phyloP scores from a whole-genome alignment of 441 rosid species.

The Raphanus hybrid region DNA sequence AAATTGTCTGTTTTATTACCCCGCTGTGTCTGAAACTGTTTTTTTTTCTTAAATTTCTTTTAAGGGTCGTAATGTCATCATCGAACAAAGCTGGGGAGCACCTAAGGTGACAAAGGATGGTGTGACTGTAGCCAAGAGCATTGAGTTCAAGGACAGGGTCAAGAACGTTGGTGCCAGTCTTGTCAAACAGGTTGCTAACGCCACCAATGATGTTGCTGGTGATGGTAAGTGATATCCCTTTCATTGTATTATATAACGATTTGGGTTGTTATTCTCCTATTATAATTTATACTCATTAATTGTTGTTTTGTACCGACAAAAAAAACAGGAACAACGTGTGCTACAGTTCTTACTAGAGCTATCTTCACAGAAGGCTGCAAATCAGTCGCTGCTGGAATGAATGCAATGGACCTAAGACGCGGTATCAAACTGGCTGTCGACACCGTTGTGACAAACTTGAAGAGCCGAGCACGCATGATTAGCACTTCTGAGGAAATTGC shows the following conservation, averaged over 20 bases:
- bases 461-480: conserved; percentile 86
- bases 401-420: conserved; percentile 89
- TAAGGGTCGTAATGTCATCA: conserved; percentile 81
- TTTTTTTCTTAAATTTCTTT: background rate
- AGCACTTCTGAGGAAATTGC: conserved; percentile 94
- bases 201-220: conserved; percentile 89
- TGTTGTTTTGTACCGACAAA: background rate
- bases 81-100: conserved; percentile 85
- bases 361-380: conserved; percentile 90
- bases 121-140: conserved; percentile 85
- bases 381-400: conserved; percentile 93
- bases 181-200: conserved; percentile 94
- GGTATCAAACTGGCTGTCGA: conserved; percentile 92
- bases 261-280: background rate
- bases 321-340: conserved; percentile 79
- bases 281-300: background rate
- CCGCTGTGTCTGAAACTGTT: background rate
- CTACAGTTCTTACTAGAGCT: conserved; percentile 79
- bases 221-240: conserved; percentile 59
- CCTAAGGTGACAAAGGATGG: conserved; percentile 93
- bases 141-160: conserved; percentile 85
- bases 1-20: background rate
- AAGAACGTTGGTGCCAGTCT: conserved; percentile 94
- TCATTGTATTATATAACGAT: background rate
- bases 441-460: conserved; percentile 74